Evolutionary conservation across 1,284 basidiomycete genomes (phyloP).

Genomic region (Schizophyllum commune): DNA sequence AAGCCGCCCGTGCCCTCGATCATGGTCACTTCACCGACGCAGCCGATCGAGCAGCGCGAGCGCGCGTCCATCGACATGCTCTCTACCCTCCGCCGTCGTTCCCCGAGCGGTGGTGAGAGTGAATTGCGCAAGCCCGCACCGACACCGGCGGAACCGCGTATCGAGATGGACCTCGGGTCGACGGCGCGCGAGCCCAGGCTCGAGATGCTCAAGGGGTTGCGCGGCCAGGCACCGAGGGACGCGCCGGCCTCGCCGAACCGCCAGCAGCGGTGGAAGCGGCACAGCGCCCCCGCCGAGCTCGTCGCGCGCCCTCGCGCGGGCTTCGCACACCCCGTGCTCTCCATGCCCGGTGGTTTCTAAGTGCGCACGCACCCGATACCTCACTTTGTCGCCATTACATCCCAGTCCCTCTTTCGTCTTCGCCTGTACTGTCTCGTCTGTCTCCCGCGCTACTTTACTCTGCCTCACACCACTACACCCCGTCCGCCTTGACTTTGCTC

Average conservation of each 20-base stretch:
- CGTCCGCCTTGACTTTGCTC: background rate
- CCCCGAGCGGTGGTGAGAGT: background rate
- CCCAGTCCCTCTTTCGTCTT: background rate
- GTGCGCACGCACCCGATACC: background rate
- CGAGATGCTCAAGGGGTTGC: background rate
- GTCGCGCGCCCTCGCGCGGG: slow-evolving; percentile 29
- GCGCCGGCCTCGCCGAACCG: slow-evolving; percentile 6
- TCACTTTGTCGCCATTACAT: background rate
- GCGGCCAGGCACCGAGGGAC: background rate
- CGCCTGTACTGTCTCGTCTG: background rate
- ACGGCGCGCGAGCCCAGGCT: background rate
- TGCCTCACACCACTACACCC: background rate
- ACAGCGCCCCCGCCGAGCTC: slow-evolving; percentile 41
- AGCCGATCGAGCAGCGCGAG: slow-evolving; percentile 43
- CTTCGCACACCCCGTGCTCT: slow-evolving; percentile 40
- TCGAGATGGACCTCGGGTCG: background rate
- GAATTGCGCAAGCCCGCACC: background rate
- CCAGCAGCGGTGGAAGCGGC: slow-evolving; percentile 30
- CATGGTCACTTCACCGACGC: slow-evolving; percentile 14
- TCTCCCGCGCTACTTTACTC: slow-evolving; percentile 4
- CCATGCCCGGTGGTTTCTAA: slow-evolving; percentile 39
- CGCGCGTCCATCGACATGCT: slow-evolving; percentile 57
- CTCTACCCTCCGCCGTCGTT: slow-evolving; percentile 46
- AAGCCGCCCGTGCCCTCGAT: background rate
- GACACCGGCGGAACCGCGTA: background rate